Evolutionary conservation across 148 eudicot species (phyloP).

Genomic region (Persicaria tinctoria): DNA sequence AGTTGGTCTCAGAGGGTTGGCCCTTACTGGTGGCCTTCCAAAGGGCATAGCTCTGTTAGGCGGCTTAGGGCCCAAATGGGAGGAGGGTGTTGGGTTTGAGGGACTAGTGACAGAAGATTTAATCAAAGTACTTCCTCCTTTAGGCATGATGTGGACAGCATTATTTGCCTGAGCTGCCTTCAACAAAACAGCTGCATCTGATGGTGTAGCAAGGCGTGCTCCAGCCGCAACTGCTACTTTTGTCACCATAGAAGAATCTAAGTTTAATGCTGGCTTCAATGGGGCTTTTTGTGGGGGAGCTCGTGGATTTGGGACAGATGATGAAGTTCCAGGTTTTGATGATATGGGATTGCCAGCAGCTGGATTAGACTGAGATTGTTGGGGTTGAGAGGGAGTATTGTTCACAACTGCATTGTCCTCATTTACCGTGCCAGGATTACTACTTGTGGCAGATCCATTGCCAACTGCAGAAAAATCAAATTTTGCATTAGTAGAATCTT

Average conservation of each 20-base stretch:
- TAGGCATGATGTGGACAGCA: slow-evolving; percentile 44
- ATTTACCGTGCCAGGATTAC: slow-evolving; percentile 22
- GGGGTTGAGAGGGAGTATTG: slow-evolving; percentile 16
- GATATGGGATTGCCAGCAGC: slow-evolving; percentile 19
- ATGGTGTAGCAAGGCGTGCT: slow-evolving; percentile 69
- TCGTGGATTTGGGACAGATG: slow-evolving; percentile 22
- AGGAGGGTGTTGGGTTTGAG: slow-evolving; percentile 28
- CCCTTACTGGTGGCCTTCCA: slow-evolving; percentile 33
- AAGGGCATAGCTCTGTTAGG: slow-evolving; percentile 19
- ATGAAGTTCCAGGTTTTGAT: slow-evolving; percentile 17
- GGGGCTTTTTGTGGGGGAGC: slow-evolving; percentile 25
- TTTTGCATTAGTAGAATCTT: background rate
- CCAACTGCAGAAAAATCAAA: slow-evolving; percentile 18
- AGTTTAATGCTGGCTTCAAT: slow-evolving; percentile 30
- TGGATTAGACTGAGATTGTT: slow-evolving; percentile 15
- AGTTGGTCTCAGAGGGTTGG: slow-evolving; percentile 24
- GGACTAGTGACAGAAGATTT: slow-evolving; percentile 30
- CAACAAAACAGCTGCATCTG: slow-evolving; percentile 47
- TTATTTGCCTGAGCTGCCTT: slow-evolving; percentile 68
- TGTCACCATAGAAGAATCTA: slow-evolving; percentile 54
- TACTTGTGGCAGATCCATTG: slow-evolving; percentile 26
- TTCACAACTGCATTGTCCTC: slow-evolving; percentile 13
- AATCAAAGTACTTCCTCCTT: slow-evolving; percentile 27
- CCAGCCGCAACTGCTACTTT: slow-evolving; percentile 92
- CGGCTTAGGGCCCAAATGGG: slow-evolving; percentile 28